Conservation (phyloP, 805 yeast genomes). For the Saccharomycopsis sp. region DNA sequence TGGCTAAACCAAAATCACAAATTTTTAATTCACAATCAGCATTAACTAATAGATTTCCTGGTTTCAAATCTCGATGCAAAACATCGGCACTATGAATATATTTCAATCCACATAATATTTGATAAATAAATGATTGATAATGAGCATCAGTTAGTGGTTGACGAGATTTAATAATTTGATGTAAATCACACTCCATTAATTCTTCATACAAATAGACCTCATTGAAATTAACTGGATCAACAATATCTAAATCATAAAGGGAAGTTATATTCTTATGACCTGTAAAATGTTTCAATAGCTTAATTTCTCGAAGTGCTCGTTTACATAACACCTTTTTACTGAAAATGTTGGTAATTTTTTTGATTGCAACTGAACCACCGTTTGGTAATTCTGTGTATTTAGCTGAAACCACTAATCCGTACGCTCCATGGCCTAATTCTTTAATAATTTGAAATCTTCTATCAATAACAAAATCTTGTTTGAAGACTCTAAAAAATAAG, state of each 20-base stretch:
- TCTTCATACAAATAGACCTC: slow-evolving; percentile 93
- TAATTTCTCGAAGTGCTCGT: slow-evolving; percentile 85
- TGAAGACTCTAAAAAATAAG: slow-evolving; percentile 55
- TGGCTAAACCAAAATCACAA: slow-evolving; percentile 93
- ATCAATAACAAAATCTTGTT: slow-evolving; percentile 91
- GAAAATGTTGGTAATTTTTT: slow-evolving; percentile 92
- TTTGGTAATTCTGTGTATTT: slow-evolving; percentile 64
- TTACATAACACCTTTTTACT: slow-evolving; percentile 86
- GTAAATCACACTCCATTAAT: slow-evolving; percentile 98
- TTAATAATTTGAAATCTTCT: slow-evolving; percentile 80
- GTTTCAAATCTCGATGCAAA: slow-evolving; percentile 89
- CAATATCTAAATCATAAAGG: slow-evolving; percentile 88
- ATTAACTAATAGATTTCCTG: slow-evolving; percentile 86
- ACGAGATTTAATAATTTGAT: slow-evolving; percentile 89
- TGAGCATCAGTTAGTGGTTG: slow-evolving; percentile 93
- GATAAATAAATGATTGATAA: slow-evolving; percentile 88
- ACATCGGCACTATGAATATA: slow-evolving; percentile 91
- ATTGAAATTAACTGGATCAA: slow-evolving; percentile 71
- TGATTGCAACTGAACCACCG: slow-evolving; percentile 87
- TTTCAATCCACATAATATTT: slow-evolving; percentile 81
- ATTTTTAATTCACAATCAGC: slow-evolving; percentile 96
- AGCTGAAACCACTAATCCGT: slow-evolving; percentile 95
- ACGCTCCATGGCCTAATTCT: slow-evolving; percentile 97
- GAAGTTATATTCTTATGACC: slow-evolving; percentile 97
- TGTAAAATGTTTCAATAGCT: slow-evolving; percentile 83